Evolutionary conservation across 169 alveolate species (phyloP), one percentile per base, ranked within the genome.

Genomic region (Eimeria maxima): DNA sequence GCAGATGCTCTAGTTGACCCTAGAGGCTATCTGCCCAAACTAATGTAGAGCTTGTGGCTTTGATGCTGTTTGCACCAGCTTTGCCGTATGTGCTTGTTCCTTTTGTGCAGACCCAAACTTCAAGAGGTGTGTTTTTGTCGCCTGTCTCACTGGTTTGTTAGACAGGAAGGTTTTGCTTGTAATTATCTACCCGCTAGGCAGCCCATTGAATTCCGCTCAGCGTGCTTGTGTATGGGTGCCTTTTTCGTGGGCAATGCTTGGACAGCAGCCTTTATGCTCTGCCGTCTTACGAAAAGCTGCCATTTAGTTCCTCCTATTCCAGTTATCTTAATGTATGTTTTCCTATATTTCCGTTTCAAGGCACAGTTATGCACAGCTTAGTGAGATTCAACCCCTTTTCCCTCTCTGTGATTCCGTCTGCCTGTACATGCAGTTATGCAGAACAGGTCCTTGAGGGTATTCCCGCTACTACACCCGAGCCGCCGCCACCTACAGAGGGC

Each of bases 391-490:
- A 6, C 53, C 24, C 84, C 4, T 38, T 33, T 0, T 38, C 22
- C 38, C 45, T 33, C 84, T 16, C 20, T 29, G 11, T 73, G 33
- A 11, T 16, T 2, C 11, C n/a, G 11, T n/a, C 33, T 1, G 2
- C n/a, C n/a, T 83, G 50, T 42, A 24, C 53, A 47, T 42, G 27
- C 76, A 83, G 91, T 33, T 83, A 83, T 53, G 91, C 91, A 14
- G 91, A 83, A n/a, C 91, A 83, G 50, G 91, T 83, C 33, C 38
- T 47, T 27, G 91, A 83, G 74, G 91, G 91, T 4, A 73, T 83
- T 50, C 91, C 91, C 4, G 14, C 91, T 6, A 83, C 91, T 4
- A 83, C 91, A n/a, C 91, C 91, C n/a, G 91, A 83, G 76, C 76
- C 91, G 24, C 76, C 76, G 24, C 91, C 76, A 11, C 74, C 91